phyloP scores from a whole-genome alignment of 148 eudicot genomes.

The Silene latifolia region DNA sequence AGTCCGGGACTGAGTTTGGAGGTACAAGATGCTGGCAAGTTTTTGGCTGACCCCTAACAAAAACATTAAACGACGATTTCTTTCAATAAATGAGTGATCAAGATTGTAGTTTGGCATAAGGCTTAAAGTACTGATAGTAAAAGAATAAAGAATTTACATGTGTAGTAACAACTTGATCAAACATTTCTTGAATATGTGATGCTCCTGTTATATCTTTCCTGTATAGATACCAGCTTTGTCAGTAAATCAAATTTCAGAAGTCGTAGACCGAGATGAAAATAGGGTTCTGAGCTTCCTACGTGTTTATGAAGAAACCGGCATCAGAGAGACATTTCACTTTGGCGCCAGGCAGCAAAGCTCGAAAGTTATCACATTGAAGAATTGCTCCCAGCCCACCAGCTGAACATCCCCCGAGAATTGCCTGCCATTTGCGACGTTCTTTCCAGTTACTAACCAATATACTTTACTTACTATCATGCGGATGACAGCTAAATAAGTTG shows the following conservation, averaged over 20 bases:
- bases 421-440: conserved; percentile 28
- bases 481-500: too few species aligned
- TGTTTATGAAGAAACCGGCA: conserved; percentile 85
- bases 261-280: not conserved
- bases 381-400: conserved; percentile 92
- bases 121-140: not conserved
- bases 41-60: conserved; percentile 67
- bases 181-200: conserved; percentile 45
- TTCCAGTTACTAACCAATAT: not conserved
- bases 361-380: conserved; percentile 77
- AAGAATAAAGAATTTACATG: conserved; percentile 44
- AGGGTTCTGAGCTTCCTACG: conserved; percentile 36
- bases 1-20: conserved; percentile 53
- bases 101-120: not conserved
- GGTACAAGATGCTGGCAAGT: conserved; percentile 64
- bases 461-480: too few species aligned
- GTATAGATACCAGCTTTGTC: conserved; percentile 8
- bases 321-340: conserved; percentile 90
- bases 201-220: conserved; percentile 70
- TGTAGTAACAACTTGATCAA: conserved; percentile 51
- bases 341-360: conserved; percentile 62
- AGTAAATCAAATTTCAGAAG: not conserved
- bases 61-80: not conserved
- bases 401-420: conserved; percentile 82
- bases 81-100: not conserved